Conservation (phyloP, 2,329 filamentous ascomycete species). For the Parastagonospora avenae region DNA sequence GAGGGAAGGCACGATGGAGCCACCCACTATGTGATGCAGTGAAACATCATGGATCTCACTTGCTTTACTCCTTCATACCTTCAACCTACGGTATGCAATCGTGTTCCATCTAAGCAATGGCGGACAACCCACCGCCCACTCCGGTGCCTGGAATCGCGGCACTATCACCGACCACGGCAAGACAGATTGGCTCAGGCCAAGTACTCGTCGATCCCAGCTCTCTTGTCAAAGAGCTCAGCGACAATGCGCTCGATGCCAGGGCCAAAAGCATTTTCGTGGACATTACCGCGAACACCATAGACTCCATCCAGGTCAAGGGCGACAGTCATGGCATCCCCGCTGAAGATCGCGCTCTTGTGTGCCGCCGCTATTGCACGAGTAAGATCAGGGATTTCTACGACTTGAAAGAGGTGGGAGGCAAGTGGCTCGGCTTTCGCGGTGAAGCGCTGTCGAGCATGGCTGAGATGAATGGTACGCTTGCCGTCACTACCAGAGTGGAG, state of each 20-base stretch:
- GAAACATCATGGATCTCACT: constrained; percentile 2
- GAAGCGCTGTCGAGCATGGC: constrained; percentile 72
- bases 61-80: not conserved
- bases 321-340: constrained; percentile 73
- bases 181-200: constrained; percentile 65
- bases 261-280: constrained; percentile 70
- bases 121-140: constrained; percentile 3
- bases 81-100: not conserved
- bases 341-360: constrained; percentile 66
- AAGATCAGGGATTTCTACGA: constrained; percentile 71
- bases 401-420: constrained; percentile 60
- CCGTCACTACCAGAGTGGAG: constrained; percentile 67
- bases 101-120: constrained; percentile 13
- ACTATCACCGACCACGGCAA: constrained; percentile 51
- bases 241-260: constrained; percentile 75
- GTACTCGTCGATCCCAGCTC: constrained; percentile 64
- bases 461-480: constrained; percentile 61
- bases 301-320: constrained; percentile 67
- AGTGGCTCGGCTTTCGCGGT: constrained; percentile 75
- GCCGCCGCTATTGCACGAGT: constrained; percentile 73
- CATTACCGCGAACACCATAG: constrained; percentile 68
- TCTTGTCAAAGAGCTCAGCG: constrained; percentile 76
- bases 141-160: constrained; percentile 42
- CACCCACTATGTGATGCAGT: constrained; percentile 4
- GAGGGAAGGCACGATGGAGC: constrained; percentile 27